Evolutionary conservation across 2,329 filamentous ascomycete genomes (phyloP).

Genomic region (Penicillium fuscoglaucum): DNA sequence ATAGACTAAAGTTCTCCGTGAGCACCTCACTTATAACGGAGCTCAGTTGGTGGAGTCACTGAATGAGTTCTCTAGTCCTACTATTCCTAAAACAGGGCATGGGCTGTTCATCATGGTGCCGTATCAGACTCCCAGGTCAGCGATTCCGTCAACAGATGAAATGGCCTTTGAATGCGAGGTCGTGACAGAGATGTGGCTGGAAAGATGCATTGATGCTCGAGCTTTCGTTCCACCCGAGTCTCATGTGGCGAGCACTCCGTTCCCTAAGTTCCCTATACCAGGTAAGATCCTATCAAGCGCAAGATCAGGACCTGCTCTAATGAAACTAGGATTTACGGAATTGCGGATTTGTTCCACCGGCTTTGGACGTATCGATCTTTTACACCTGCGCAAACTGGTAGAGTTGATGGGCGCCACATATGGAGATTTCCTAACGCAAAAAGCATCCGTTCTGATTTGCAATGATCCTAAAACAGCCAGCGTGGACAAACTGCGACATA

Average conservation of each 20-base stretch:
- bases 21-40: constrained; percentile 45
- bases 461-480: constrained; percentile 54
- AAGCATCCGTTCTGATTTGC: constrained; percentile 77
- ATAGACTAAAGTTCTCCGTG: constrained; percentile 40
- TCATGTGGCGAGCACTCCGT: constrained; percentile 75
- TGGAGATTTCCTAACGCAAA: constrained; percentile 70
- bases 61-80: constrained; percentile 36
- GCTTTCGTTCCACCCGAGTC: constrained; percentile 66
- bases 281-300: constrained; percentile 36
- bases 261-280: constrained; percentile 67
- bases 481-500: constrained; percentile 76
- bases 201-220: constrained; percentile 80
- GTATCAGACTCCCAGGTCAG: constrained; percentile 35
- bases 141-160: constrained; percentile 42
- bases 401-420: constrained; percentile 77
- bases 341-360: constrained; percentile 77
- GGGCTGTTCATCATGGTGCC: constrained; percentile 44
- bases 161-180: constrained; percentile 47
- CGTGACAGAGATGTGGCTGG: constrained; percentile 91
- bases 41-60: constrained; percentile 40
- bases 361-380: constrained; percentile 78
- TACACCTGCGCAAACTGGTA: constrained; percentile 78
- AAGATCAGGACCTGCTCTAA: constrained; percentile 16
- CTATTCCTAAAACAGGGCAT: constrained; percentile 36
- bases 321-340: constrained; percentile 58